A percentile compares a stretch with the other conserved stretches of the same genome.
Evolutionary conservation across 179 eudicot genomes (phyloP).

Genomic region (Spergularia azorica): DNA sequence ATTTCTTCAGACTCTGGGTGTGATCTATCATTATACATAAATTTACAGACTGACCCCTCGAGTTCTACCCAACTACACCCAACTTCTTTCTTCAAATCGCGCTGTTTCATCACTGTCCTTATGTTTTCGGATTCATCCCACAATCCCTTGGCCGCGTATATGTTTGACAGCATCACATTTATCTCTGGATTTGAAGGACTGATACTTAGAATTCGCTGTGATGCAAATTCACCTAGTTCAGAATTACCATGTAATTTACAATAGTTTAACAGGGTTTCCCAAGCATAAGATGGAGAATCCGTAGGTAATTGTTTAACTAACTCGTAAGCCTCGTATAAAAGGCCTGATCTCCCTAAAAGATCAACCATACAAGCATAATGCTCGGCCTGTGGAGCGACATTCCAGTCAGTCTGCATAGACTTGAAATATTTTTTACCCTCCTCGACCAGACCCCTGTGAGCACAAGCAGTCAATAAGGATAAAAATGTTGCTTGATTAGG

Average conservation of each 20-base stretch:
- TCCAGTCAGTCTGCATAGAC: conserved; percentile 52
- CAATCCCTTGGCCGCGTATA: conserved; percentile 55
- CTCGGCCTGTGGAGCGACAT: conserved; percentile 49
- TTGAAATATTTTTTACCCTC: conserved; percentile 47
- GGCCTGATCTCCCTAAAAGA: conserved; percentile 64
- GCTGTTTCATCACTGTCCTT: conserved; percentile 37
- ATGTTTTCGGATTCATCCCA: conserved; percentile 52
- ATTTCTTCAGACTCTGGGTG: conserved; percentile 44
- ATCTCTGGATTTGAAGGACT: conserved; percentile 40
- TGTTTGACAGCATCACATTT: conserved; percentile 50
- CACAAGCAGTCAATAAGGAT: conserved; percentile 60
- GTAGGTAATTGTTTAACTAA: conserved; percentile 45
- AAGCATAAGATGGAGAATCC: conserved; percentile 46
- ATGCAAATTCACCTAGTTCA: conserved; percentile 47
- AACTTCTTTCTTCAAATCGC: conserved; percentile 45
- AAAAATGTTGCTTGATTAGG: conserved; percentile 60
- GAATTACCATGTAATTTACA: conserved; percentile 54
- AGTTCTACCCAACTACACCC: conserved; percentile 66
- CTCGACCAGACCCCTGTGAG: conserved; percentile 51
- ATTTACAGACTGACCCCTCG: conserved; percentile 38
- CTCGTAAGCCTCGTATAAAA: conserved; percentile 55
- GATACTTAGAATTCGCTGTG: conserved; percentile 31
- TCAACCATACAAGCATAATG: conserved; percentile 64
- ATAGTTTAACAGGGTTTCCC: conserved; percentile 62
- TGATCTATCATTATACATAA: conserved; percentile 47